Evolutionary conservation across 2,329 filamentous ascomycete genomes (phyloP).

Genomic region (Mycocentrospora acerina): DNA sequence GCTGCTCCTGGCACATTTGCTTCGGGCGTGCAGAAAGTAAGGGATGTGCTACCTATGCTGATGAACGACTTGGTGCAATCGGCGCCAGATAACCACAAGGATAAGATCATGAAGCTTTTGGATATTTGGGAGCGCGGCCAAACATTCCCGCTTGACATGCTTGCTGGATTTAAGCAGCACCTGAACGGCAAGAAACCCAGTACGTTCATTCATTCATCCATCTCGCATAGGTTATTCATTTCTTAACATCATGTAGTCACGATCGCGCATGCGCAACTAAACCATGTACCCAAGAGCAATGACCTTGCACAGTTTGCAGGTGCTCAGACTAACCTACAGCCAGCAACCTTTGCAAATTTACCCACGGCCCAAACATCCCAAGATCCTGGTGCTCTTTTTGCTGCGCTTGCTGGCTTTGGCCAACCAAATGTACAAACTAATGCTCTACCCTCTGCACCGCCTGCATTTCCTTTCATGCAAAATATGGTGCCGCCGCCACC

Average conservation of each 20-base stretch:
- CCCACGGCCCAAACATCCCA: constrained; percentile 22
- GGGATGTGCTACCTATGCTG: constrained; percentile 86
- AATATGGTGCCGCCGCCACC: constrained; percentile 34
- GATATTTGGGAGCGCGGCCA: constrained; percentile 97
- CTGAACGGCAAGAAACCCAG: constrained; percentile 64
- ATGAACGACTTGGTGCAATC: constrained; percentile 93
- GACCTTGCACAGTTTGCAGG: constrained; percentile 18
- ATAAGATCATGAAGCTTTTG: constrained; percentile 92
- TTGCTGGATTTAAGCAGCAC: constrained; percentile 81
- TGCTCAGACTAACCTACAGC: constrained; percentile 32
- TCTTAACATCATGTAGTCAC: constrained; percentile 9
- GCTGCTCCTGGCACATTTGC: constrained; percentile 91
- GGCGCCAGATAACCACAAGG: constrained; percentile 91
- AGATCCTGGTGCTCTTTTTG: constrained; percentile 35
- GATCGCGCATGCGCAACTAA: constrained; percentile 27
- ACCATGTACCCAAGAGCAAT: constrained; percentile 30
- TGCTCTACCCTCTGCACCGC: constrained; percentile 20
- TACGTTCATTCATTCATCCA: constrained; percentile 57
- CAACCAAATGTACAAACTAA: constrained; percentile 36
- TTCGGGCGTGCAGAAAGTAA: constrained; percentile 94
- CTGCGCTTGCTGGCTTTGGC: constrained; percentile 34
- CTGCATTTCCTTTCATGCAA: constrained; percentile 30
- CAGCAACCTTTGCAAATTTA: constrained; percentile 18
- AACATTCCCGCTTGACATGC: constrained; percentile 81
- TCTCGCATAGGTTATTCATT: constrained; percentile 10